Base-by-base conservation (phyloP, 139 green algal species). In the Micromonas pusilla region DNA sequence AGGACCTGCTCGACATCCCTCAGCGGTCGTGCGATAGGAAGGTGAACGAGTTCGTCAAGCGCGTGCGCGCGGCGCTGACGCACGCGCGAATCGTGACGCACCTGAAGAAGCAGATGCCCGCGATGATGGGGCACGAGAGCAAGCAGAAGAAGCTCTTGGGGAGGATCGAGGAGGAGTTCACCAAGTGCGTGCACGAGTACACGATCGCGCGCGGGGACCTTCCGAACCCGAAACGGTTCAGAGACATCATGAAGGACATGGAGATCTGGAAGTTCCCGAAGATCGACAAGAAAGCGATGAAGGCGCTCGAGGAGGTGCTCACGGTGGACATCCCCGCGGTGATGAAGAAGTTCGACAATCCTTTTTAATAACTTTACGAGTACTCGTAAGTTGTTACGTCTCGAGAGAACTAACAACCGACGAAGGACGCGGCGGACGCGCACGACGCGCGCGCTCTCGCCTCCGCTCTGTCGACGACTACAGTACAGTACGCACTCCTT, bases 1-100 rank as follows among this genome's bases (percentile, higher is more conserved):
- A 88, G 28, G 93, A 97, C 80, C 85, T 99, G 76, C 91, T 93
- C 66, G 91, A 97, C 64, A 96, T 97, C 77, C 92, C 92, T n/a
- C 76, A 85, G 66, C 84, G 89, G 65, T 86, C 78, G 13, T 91
- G 87, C 79, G 92, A 95, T 83, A 75, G 92, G 9, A 93, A 89
- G 86, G 87, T 98, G 52, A 98, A 97, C 80, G 95, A 99, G 85
- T 98, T 99, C 86, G 94, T 98, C 19, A 98, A 98, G 87, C 85
- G 95, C 21, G 89, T 97, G 71, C 81, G 93, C 1, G 90, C 95
- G 1, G 85, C 86, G 77, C 90, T 89, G 70, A 97, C 97, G 74
- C 96, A 99, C 86, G 89, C 92, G 53, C 84, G 96, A 26, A 91
- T 98, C 63, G 90, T 97, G 34, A 84, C 82, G 26, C 84, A 93